Percentiles rank a stretch among this genome's conserved stretches.
Evolutionary conservation across 306 rosid species (phyloP).

Genomic region (Fragaria nilgerrensis): DNA sequence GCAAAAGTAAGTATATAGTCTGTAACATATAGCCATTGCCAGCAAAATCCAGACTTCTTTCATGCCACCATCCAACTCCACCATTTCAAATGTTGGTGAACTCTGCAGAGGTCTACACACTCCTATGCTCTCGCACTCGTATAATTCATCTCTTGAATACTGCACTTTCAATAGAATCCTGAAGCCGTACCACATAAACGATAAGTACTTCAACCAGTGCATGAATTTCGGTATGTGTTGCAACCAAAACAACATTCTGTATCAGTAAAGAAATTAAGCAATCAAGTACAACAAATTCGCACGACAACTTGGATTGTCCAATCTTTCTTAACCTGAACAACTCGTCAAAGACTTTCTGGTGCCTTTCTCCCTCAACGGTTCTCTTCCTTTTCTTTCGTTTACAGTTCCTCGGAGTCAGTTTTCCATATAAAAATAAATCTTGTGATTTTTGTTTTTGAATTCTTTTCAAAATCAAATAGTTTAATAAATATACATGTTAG

Average conservation of each 20-base stretch:
- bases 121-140: constrained; percentile 63
- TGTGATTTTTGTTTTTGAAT: no score
- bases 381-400: constrained; percentile 58
- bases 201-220: constrained; percentile 83
- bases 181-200: constrained; percentile 88
- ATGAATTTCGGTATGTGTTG: constrained; percentile 90
- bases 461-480: no score
- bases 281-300: neutral
- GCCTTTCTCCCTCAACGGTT: constrained; percentile 45
- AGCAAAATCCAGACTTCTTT: constrained; percentile 74
- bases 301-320: constrained; percentile 73
- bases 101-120: constrained; percentile 74
- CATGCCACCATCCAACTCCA: constrained; percentile 68
- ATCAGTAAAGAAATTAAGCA: neutral
- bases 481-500: no score
- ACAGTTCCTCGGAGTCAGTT: no score
- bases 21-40: constrained; percentile 67
- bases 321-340: constrained; percentile 72
- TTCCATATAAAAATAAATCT: no score
- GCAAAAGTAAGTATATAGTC: constrained; percentile 65
- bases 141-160: constrained; percentile 71
- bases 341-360: constrained; percentile 71
- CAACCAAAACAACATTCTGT: constrained; percentile 19
- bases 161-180: constrained; percentile 84
- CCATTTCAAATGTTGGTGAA: constrained; percentile 71